Conservation (phyloP, 805 yeast genomes). For the Starmera amethionina region DNA sequence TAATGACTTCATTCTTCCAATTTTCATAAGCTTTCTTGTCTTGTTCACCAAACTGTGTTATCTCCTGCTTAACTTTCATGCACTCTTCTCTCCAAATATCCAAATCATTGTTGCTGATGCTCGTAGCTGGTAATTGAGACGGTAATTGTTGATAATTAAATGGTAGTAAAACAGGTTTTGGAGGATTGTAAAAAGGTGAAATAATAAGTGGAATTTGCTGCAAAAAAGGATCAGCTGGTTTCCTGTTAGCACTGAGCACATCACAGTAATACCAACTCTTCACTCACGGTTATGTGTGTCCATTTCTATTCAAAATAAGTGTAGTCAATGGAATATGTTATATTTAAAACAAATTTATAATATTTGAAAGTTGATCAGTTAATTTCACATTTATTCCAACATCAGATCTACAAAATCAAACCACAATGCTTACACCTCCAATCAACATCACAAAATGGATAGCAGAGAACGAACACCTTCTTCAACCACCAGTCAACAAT, state of each 20-base stretch:
- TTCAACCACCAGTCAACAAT: constrained; percentile 90
- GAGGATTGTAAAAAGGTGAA: constrained; percentile 42
- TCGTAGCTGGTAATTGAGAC: constrained; percentile 21
- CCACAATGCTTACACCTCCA: constrained; percentile 39
- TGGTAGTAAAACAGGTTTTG: constrained; percentile 45
- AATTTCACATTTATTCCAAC: neutral
- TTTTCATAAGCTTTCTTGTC: constrained; percentile 16
- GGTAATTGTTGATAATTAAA: constrained; percentile 34
- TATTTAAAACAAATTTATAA: too few relatives aligned
- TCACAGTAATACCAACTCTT: neutral
- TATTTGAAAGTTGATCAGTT: neutral
- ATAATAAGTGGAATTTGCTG: constrained; percentile 46
- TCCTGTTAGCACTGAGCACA: neutral
- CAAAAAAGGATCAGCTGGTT: constrained; percentile 35
- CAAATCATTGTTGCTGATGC: constrained; percentile 19
- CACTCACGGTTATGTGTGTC: neutral
- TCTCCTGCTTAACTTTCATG: constrained; percentile 16
- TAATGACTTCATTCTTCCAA: constrained; percentile 22
- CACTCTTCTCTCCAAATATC: constrained; percentile 24
- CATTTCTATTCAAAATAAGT: neutral
- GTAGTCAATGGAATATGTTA: too few relatives aligned
- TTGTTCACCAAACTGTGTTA: constrained; percentile 15
- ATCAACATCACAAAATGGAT: constrained; percentile 78
- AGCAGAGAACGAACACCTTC: constrained; percentile 57
- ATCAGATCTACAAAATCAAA: neutral